These are phyloP conservation scores for Pleurotus platypus DNA, from an alignment of 768 basidiomycete species.

Conservation along the genomic window DNA sequence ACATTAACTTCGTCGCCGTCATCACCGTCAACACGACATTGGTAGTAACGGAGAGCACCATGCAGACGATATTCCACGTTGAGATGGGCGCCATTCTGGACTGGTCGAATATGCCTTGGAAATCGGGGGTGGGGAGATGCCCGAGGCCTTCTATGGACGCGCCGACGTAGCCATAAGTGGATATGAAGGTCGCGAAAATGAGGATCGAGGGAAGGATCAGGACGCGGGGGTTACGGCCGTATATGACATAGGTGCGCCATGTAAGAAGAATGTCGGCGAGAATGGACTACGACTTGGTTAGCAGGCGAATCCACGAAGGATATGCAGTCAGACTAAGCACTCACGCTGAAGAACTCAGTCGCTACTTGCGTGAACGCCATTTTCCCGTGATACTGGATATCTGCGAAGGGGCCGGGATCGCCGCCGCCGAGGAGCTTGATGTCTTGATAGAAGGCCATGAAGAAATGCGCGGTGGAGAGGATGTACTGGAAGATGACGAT, in stretches of 20 bases:
- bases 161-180: background rate
- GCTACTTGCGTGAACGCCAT: conserved; percentile 4
- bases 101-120: conserved; percentile 7
- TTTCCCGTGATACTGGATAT: conserved; percentile 3
- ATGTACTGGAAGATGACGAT: conserved; percentile 5
- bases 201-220: background rate
- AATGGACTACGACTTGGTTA: background rate
- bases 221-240: background rate
- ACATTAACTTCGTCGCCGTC: conserved; percentile 3
- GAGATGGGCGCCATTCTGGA: background rate
- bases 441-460: conserved; percentile 8
- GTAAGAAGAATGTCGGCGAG: conserved; percentile 4
- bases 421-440: conserved; percentile 1
- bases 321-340: background rate
- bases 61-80: conserved; percentile 2
- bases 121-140: background rate
- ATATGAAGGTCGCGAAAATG: conserved; percentile 2
- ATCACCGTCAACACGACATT: conserved; percentile 1
- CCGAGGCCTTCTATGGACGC: background rate
- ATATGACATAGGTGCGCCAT: conserved; percentile 7
- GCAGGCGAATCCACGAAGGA: background rate
- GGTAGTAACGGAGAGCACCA: conserved; percentile 1
- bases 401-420: background rate
- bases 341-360: conserved; percentile 4
- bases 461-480: conserved; percentile 7